These are phyloP conservation scores for Salix caprea DNA, from an alignment of 345 rosid species.

Conservation along the genomic window DNA sequence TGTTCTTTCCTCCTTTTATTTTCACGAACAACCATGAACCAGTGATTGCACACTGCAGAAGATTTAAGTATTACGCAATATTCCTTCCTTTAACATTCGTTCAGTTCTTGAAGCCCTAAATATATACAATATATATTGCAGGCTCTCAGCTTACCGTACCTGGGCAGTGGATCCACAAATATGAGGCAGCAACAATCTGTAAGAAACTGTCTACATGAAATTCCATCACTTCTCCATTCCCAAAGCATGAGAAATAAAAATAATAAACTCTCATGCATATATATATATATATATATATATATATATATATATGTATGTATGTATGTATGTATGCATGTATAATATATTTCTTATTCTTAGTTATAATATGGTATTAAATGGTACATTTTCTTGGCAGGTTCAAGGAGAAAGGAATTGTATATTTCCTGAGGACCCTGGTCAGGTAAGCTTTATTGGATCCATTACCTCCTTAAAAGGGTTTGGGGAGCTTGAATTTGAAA, in stretches of 20 bases:
- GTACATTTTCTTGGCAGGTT: constrained; percentile 42
- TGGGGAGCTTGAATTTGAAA: background rate
- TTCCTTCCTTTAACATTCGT: constrained; percentile 18
- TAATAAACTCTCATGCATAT: background rate
- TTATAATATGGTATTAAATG: constrained; percentile 4
- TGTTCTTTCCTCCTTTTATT: constrained; percentile 14
- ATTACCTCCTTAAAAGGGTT: background rate
- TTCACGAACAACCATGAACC: constrained; percentile 30
- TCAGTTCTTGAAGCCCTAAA: constrained; percentile 13
- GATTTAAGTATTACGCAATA: background rate
- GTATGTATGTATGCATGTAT: background rate
- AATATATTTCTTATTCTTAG: background rate
- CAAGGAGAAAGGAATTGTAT: constrained; percentile 69
- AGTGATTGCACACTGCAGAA: constrained; percentile 13
- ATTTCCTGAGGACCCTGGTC: constrained; percentile 94
- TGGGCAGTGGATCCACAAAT: constrained; percentile 64
- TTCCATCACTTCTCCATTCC: constrained; percentile 6
- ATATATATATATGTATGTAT: background rate
- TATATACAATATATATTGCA: constrained; percentile 20
- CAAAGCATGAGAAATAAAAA: background rate
- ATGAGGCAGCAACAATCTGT: constrained; percentile 61
- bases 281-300: background rate
- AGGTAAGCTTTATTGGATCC: constrained; percentile 43
- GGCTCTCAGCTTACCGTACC: constrained; percentile 97
- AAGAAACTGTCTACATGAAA: constrained; percentile 22